Percentiles rank a stretch among this genome's conserved stretches.
These are phyloP conservation scores for Papilionanthe hybrid DNA, from an alignment of 116 monocot genomes.

Conservation along the genomic window DNA sequence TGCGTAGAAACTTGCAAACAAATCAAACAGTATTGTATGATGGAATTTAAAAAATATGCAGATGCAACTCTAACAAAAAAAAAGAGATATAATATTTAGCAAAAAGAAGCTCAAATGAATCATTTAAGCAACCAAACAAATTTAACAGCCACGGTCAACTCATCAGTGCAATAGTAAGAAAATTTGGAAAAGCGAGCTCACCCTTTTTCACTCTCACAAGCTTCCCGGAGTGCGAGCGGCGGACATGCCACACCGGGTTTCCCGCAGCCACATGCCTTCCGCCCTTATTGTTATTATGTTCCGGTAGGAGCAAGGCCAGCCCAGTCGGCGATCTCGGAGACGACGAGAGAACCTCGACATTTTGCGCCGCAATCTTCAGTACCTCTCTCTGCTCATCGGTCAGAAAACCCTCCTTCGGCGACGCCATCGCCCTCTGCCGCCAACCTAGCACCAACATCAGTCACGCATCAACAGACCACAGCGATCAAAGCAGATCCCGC, in stretches of 20 bases:
- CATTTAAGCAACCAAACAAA: neutral
- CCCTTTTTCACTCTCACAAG: slow-evolving; percentile 84
- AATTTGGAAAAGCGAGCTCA: slow-evolving; percentile 10
- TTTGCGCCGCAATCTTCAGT: slow-evolving; percentile 69
- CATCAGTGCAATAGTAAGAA: neutral
- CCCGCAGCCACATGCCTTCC: slow-evolving; percentile 33
- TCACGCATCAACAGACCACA: neutral
- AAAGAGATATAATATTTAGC: neutral
- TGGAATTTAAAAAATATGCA: neutral
- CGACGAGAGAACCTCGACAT: slow-evolving; percentile 57
- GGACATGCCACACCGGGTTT: slow-evolving; percentile 43
- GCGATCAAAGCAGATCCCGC: neutral
- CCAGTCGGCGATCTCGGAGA: slow-evolving; percentile 44
- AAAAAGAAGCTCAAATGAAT: neutral
- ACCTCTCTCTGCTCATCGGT: slow-evolving; percentile 94
- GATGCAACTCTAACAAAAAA: neutral
- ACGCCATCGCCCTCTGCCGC: slow-evolving; percentile 31
- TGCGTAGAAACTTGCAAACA: neutral
- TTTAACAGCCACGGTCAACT: neutral
- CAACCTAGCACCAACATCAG: slow-evolving; percentile 6
- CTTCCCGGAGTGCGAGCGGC: slow-evolving; percentile 91
- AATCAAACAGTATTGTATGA: neutral
- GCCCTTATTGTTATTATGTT: slow-evolving; percentile 23
- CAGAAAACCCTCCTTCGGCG: slow-evolving; percentile 72
- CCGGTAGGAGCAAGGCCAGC: slow-evolving; percentile 26